These are phyloP conservation scores for Thalassiosira mediterranea DNA, from an alignment of 352 stramenopile species.

Conservation along the genomic window DNA sequence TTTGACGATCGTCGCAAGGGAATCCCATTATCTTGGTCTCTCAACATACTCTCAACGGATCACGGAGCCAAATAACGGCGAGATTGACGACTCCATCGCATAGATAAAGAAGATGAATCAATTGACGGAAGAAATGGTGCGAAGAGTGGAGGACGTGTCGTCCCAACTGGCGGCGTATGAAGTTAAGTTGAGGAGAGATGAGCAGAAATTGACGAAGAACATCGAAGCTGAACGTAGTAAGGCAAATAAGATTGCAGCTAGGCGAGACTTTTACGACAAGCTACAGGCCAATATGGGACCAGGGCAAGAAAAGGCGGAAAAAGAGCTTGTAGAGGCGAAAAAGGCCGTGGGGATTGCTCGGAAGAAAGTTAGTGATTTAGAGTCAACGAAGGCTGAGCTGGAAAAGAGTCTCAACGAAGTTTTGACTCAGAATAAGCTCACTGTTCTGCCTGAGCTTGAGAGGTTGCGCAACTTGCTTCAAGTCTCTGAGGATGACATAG, in stretches of 20 bases:
- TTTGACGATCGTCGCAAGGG: no score
- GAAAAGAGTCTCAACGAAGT: constrained; percentile 22
- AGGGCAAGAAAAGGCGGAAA: constrained; percentile 28
- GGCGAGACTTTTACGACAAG: constrained; percentile 38
- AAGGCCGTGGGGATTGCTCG: constrained; percentile 19
- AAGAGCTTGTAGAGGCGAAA: constrained; percentile 29
- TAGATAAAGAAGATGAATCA: no score
- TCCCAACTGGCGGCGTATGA: constrained; percentile 25
- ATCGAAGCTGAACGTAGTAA: constrained; percentile 25
- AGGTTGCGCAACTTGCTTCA: constrained; percentile 21
- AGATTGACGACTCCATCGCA: no score
- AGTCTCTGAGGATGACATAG: constrained; percentile 29
- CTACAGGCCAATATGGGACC: constrained; percentile 29
- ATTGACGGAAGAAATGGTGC: constrained; percentile 20
- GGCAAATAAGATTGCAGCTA: constrained; percentile 15
- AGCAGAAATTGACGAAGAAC: constrained; percentile 22
- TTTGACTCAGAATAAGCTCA: constrained; percentile 25
- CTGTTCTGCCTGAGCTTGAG: constrained; percentile 37
- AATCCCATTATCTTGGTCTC: no score
- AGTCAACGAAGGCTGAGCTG: constrained; percentile 19
- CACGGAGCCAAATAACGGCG: no score
- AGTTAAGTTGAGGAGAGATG: constrained; percentile 20
- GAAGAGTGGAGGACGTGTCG: constrained; percentile 26
- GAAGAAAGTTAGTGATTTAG: constrained; percentile 14
- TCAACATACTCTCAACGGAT: no score